phyloP scores from a whole-genome alignment of 139 green algal genomes.

The Chlamydomonas incerta region DNA sequence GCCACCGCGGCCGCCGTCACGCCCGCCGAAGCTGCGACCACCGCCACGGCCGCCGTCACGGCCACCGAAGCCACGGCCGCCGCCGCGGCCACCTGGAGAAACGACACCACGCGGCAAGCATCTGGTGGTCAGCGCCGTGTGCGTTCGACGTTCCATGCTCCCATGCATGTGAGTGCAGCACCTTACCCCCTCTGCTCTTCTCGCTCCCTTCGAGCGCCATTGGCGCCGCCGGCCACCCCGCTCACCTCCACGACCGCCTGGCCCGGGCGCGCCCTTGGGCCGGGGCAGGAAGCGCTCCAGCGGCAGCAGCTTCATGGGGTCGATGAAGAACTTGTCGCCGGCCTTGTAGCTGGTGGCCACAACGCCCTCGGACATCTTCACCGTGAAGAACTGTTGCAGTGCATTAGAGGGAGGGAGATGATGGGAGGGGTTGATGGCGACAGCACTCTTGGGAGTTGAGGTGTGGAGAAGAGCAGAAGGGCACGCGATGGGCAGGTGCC shows the following conservation, averaged over 20 bases:
- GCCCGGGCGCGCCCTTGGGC: constrained; percentile 77
- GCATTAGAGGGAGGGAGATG: too few species aligned
- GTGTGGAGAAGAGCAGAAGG: too few species aligned
- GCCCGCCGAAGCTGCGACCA: constrained; percentile 24
- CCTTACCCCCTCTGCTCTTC: too few species aligned
- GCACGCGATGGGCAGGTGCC: too few species aligned
- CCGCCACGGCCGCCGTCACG: constrained; percentile 44
- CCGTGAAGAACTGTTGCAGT: constrained; percentile 89
- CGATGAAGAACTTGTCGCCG: constrained; percentile 99
- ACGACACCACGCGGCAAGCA: neutral
- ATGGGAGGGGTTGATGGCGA: too few species aligned
- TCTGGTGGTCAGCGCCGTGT: neutral
- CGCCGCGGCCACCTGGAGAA: constrained; percentile 34
- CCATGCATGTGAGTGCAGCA: too few species aligned
- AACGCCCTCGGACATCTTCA: constrained; percentile 97
- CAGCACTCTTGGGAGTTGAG: too few species aligned
- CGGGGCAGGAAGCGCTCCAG: constrained; percentile 91
- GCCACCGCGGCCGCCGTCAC: constrained; percentile 51
- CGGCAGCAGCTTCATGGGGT: constrained; percentile 89
- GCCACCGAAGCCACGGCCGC: constrained; percentile 39
- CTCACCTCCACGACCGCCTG: constrained; percentile 40
- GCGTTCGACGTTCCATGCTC: too few species aligned
- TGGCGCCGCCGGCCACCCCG: too few species aligned
- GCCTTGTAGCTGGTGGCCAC: constrained; percentile 90
- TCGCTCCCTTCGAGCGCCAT: neutral